Evolutionary conservation across 352 stramenopile species (phyloP).

Genomic region (Phytophthora parvispora): DNA sequence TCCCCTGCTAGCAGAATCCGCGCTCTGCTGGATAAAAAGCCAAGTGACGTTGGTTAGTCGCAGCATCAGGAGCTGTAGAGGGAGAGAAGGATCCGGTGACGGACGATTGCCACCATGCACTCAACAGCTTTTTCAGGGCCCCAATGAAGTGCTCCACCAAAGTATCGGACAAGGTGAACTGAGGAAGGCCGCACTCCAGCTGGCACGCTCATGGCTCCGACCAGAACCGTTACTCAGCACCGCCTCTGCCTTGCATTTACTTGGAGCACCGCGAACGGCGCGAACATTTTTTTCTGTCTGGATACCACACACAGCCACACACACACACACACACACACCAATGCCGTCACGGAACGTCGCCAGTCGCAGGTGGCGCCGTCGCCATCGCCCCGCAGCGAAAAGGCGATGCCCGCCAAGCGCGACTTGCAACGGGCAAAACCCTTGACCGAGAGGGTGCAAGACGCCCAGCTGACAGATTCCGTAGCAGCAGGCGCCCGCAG

Average conservation of each 20-base stretch:
- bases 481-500: constrained; percentile 14
- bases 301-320: constrained; percentile 3
- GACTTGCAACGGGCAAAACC: background rate
- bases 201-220: constrained; percentile 11
- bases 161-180: constrained; percentile 1
- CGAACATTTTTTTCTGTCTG: constrained; percentile 7
- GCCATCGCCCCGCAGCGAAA: constrained; percentile 15
- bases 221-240: constrained; percentile 15
- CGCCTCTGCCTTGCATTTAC: constrained; percentile 12
- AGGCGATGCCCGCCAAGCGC: constrained; percentile 3
- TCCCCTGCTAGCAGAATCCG: constrained; percentile 20
- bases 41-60: constrained; percentile 10
- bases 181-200: constrained; percentile 6
- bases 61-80: constrained; percentile 8
- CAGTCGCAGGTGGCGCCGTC: constrained; percentile 20
- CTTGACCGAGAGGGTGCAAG: constrained; percentile 4
- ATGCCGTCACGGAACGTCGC: constrained; percentile 12
- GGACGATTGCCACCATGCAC: constrained; percentile 25
- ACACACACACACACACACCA: background rate
- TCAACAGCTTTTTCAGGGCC: constrained; percentile 25
- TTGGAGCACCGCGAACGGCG: background rate
- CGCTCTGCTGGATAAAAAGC: constrained; percentile 26
- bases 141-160: background rate
- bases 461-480: constrained; percentile 20
- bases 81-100: constrained; percentile 26